These are phyloP conservation scores for Xylaria palmicola DNA, from an alignment of 495 filamentous ascomycete species.

Conservation along the genomic window DNA sequence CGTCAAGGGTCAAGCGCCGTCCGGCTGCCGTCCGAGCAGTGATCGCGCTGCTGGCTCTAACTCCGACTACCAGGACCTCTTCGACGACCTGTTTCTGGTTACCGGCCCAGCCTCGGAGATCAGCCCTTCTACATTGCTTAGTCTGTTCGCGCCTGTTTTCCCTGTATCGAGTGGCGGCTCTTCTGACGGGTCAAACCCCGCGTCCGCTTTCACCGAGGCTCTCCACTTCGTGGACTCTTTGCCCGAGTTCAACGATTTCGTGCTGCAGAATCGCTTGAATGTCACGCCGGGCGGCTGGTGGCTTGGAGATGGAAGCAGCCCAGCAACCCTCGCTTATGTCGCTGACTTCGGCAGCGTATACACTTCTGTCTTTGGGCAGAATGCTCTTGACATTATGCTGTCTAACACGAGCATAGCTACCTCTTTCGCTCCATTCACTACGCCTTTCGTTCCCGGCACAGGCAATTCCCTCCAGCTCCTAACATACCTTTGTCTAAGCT, in stretches of 20 bases:
- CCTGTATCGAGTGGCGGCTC: slow-evolving; percentile 16
- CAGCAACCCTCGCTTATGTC: slow-evolving; percentile 61
- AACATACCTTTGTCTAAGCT: slow-evolving; percentile 73
- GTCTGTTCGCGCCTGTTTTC: slow-evolving; percentile 47
- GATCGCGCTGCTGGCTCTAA: slow-evolving; percentile 20
- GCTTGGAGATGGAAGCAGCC: slow-evolving; percentile 54
- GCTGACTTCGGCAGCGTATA: slow-evolving; percentile 37
- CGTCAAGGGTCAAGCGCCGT: slow-evolving; percentile 53
- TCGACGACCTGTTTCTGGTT: slow-evolving; percentile 49
- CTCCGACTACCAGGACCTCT: slow-evolving; percentile 27
- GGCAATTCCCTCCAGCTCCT: slow-evolving; percentile 77
- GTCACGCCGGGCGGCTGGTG: slow-evolving; percentile 77
- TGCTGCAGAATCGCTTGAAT: slow-evolving; percentile 59
- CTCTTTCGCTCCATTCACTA: slow-evolving; percentile 67
- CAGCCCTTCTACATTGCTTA: slow-evolving; percentile 35
- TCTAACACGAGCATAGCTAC: slow-evolving; percentile 65
- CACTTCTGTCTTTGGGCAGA: slow-evolving; percentile 66
- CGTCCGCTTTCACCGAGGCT: slow-evolving; percentile 32
- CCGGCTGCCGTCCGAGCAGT: slow-evolving; percentile 57
- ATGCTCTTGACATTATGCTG: slow-evolving; percentile 64
- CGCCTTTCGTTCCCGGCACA: slow-evolving; percentile 59
- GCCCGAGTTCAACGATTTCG: slow-evolving; percentile 64
- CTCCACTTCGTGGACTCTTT: slow-evolving; percentile 63
- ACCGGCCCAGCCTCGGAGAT: slow-evolving; percentile 60
- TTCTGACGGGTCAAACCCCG: neutral